phyloP scores from a whole-genome alignment of 495 filamentous ascomycete species.

The Aspergillus egyptiacus region DNA sequence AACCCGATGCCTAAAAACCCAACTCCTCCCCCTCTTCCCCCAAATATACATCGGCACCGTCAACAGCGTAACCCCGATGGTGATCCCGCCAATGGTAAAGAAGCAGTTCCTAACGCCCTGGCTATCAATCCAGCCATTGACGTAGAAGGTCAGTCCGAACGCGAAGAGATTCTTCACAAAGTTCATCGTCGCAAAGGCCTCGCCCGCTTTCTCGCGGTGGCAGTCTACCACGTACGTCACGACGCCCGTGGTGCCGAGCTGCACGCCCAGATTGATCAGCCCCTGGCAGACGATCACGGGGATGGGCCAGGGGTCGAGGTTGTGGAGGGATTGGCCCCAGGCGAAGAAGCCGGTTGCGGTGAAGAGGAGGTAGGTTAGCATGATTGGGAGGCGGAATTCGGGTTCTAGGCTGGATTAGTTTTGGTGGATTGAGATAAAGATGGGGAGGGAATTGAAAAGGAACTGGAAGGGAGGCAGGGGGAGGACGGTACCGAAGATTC shows the following conservation, averaged over 20 bases:
- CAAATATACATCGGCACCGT: constrained; percentile 38
- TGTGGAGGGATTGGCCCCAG: constrained; percentile 30
- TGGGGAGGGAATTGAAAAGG: background rate
- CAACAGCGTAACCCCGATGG: constrained; percentile 28
- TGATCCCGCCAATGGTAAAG: constrained; percentile 36
- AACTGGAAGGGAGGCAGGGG: background rate
- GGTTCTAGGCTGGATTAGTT: constrained; percentile 26
- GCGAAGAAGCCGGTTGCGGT: constrained; percentile 42
- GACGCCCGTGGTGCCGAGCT: constrained; percentile 34
- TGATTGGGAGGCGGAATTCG: constrained; percentile 42
- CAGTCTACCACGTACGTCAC: constrained; percentile 40
- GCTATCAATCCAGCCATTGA: constrained; percentile 33
- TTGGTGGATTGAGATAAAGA: constrained; percentile 17
- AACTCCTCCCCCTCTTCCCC: constrained; percentile 26
- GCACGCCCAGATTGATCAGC: constrained; percentile 40
- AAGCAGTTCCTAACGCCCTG: constrained; percentile 35
- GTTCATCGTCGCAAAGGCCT: constrained; percentile 40
- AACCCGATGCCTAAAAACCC: constrained; percentile 24
- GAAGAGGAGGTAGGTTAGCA: constrained; percentile 36
- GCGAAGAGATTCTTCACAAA: constrained; percentile 38
- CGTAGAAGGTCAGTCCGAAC: constrained; percentile 33
- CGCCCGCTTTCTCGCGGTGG: constrained; percentile 35
- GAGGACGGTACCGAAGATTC: constrained; percentile 22
- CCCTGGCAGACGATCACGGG: constrained; percentile 41
- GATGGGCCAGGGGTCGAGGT: constrained; percentile 29